Conservation (phyloP, 2,329 filamentous ascomycete species). For the Colletotrichum karsti region DNA sequence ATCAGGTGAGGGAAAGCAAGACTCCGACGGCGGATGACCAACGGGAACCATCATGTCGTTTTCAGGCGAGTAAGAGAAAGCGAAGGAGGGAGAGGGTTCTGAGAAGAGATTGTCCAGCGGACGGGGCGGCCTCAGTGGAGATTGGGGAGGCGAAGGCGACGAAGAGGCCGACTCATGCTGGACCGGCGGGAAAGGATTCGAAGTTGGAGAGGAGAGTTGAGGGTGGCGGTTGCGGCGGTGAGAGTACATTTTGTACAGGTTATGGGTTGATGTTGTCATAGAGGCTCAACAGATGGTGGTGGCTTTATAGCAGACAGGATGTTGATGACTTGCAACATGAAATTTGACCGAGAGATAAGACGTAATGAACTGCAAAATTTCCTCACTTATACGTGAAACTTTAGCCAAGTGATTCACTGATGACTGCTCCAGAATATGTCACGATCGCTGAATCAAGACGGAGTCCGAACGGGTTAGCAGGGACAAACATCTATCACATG, state of each 20-base stretch:
- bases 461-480: too few relatives aligned
- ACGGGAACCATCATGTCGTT: not conserved
- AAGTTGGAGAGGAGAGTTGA: not conserved
- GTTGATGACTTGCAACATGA: too few relatives aligned
- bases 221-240: constrained; percentile 20
- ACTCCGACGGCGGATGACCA: not conserved
- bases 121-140: not conserved
- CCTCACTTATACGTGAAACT: too few relatives aligned
- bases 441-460: too few relatives aligned
- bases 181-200: not conserved
- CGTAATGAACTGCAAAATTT: too few relatives aligned
- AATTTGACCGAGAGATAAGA: too few relatives aligned
- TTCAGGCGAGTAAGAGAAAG: not conserved
- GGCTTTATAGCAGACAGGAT: too few relatives aligned
- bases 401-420: too few relatives aligned
- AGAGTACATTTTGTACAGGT: not conserved
- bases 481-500: too few relatives aligned
- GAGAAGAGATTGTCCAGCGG: not conserved
- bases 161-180: not conserved
- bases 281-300: not conserved
- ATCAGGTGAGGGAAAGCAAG: not conserved
- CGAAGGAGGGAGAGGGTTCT: not conserved
- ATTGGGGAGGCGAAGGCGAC: not conserved
- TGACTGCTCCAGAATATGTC: too few relatives aligned
- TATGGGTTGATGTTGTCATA: too few relatives aligned